Conservation (phyloP, 2,329 filamentous ascomycete species). For the Lecanicillium sp. region DNA sequence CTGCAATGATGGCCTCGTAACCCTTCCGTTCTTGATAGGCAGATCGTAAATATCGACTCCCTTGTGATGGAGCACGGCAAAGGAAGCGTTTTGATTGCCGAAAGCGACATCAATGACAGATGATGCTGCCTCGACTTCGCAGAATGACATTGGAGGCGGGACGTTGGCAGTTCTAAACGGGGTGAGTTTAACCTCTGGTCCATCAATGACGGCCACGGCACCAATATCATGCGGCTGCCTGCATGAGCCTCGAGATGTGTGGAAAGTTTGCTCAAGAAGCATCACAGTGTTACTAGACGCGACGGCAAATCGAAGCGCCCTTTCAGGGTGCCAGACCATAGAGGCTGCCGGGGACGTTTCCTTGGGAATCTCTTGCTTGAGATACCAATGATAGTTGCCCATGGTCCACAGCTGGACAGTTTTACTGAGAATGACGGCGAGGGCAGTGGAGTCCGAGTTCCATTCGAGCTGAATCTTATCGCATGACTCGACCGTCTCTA, state of each 20-base stretch:
- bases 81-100: slow-evolving; percentile 50
- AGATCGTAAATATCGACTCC: slow-evolving; percentile 64
- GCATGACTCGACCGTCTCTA: slow-evolving; percentile 45
- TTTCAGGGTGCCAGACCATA: slow-evolving; percentile 80
- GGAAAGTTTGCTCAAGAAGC: slow-evolving; percentile 59
- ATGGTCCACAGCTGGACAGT: slow-evolving; percentile 91
- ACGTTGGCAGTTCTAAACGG: slow-evolving; percentile 77
- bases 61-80: slow-evolving; percentile 64
- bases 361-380: slow-evolving; percentile 76
- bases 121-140: slow-evolving; percentile 55
- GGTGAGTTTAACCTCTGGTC: slow-evolving; percentile 70
- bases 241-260: slow-evolving; percentile 60
- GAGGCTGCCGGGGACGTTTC: slow-evolving; percentile 18
- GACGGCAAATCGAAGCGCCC: slow-evolving; percentile 58
- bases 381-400: slow-evolving; percentile 96
- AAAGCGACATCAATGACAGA: slow-evolving; percentile 70
- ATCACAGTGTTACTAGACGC: slow-evolving; percentile 43
- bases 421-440: slow-evolving; percentile 70
- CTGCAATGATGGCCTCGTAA: slow-evolving; percentile 32
- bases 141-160: slow-evolving; percentile 86
- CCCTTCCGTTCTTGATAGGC: slow-evolving; percentile 49
- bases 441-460: slow-evolving; percentile 87
- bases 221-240: slow-evolving; percentile 68
- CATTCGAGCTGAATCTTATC: slow-evolving; percentile 63
- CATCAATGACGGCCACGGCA: slow-evolving; percentile 77